These are phyloP conservation scores for Lagenidium giganteum DNA, from an alignment of 352 stramenopile genomes.

Conservation along the genomic window DNA sequence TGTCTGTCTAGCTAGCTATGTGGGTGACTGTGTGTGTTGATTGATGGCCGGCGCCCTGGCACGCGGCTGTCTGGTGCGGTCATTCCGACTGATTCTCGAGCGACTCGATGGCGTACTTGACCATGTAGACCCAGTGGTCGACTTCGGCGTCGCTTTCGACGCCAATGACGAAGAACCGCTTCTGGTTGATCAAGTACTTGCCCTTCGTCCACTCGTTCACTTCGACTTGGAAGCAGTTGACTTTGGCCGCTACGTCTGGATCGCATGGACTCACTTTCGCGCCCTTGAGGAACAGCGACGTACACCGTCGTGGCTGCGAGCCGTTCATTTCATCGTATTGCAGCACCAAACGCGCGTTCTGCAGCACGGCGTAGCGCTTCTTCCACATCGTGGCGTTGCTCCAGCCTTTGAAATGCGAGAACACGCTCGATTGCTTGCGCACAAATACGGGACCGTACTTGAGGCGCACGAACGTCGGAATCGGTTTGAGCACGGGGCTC, in stretches of 20 bases:
- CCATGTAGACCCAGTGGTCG: constrained; percentile 82
- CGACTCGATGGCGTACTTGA: constrained; percentile 81
- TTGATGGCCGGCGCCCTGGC: too few relatives aligned
- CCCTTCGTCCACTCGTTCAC: constrained; percentile 81
- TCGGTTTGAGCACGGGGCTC: constrained; percentile 7
- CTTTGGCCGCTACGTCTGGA: constrained; percentile 60
- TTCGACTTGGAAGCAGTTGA: constrained; percentile 84
- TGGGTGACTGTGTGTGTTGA: too few relatives aligned
- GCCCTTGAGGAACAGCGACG: constrained; percentile 62
- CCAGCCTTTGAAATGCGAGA: constrained; percentile 59
- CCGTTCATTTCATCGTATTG: constrained; percentile 58
- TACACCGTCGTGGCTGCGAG: constrained; percentile 33
- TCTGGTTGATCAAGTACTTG: constrained; percentile 52
- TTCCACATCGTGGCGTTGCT: constrained; percentile 73
- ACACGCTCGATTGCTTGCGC: constrained; percentile 77
- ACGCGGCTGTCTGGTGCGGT: too few relatives aligned
- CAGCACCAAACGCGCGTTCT: constrained; percentile 59
- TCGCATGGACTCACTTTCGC: constrained; percentile 74
- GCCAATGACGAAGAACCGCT: constrained; percentile 65
- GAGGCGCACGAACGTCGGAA: constrained; percentile 44
- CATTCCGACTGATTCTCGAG: constrained; percentile 47
- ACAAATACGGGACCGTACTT: constrained; percentile 70
- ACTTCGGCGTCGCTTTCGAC: constrained; percentile 74
- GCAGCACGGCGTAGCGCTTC: constrained; percentile 71
- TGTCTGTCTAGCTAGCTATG: too few relatives aligned